Percentiles rank a stretch among this genome's conserved stretches.
These are phyloP conservation scores for Neofusicoccum umdonicola DNA, from an alignment of 2,329 filamentous ascomycete genomes.

Conservation along the genomic window DNA sequence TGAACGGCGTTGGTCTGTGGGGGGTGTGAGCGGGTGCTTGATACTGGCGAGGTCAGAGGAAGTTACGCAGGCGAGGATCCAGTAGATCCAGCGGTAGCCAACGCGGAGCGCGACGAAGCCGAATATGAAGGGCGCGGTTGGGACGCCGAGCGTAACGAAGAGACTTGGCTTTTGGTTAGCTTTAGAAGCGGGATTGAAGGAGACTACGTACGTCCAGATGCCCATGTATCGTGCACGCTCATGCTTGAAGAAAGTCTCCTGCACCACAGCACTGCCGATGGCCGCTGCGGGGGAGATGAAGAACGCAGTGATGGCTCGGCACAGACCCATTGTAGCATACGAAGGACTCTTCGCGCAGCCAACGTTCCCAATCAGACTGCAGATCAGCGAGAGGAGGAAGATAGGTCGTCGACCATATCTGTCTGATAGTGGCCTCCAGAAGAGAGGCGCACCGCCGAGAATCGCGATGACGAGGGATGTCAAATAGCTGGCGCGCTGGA, in stretches of 20 bases:
- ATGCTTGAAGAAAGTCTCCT: conserved; percentile 57
- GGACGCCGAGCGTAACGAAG: conserved; percentile 51
- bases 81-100: conserved; percentile 61
- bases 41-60: background rate
- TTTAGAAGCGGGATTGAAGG: no score
- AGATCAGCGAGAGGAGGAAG: conserved; percentile 51
- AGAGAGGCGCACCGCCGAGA: conserved; percentile 52
- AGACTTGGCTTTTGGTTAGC: conserved; percentile 22
- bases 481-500: conserved; percentile 54
- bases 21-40: background rate
- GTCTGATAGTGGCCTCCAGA: conserved; percentile 57
- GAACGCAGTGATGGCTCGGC: conserved; percentile 53
- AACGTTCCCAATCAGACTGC: conserved; percentile 51
- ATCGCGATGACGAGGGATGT: conserved; percentile 56
- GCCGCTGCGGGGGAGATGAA: conserved; percentile 56
- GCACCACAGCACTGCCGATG: conserved; percentile 57
- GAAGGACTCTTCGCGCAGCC: conserved; percentile 51
- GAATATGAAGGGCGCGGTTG: conserved; percentile 40
- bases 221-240: conserved; percentile 57
- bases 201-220: conserved; percentile 47
- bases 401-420: conserved; percentile 55
- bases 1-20: conserved; percentile 56
- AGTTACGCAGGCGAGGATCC: conserved; percentile 51
- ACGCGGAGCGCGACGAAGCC: conserved; percentile 51
- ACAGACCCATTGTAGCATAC: conserved; percentile 52